Evolutionary conservation across 139 green algal genomes (phyloP).

Genomic region (Volvox reticuliferus): DNA sequence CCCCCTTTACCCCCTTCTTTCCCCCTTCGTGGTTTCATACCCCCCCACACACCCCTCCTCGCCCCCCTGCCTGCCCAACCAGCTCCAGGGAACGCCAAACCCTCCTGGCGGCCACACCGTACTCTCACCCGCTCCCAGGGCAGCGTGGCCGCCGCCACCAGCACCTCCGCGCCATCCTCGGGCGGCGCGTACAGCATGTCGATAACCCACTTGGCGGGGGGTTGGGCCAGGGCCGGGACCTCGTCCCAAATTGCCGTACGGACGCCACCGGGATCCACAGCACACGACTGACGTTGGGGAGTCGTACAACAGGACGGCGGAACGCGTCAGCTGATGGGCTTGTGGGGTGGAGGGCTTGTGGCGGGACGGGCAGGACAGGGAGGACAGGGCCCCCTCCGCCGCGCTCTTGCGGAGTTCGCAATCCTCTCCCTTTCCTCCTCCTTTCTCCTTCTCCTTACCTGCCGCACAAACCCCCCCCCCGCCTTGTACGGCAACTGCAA

Average conservation of each 20-base stretch:
- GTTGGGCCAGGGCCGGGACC: constrained; percentile 43
- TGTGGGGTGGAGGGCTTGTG: neutral
- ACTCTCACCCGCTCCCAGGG: constrained; percentile 53
- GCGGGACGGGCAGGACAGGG: neutral
- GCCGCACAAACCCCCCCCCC: too few species aligned
- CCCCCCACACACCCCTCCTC: too few species aligned
- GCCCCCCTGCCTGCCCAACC: too few species aligned
- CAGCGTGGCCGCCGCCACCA: constrained; percentile 74
- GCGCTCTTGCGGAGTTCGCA: too few species aligned
- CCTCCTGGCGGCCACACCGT: too few species aligned
- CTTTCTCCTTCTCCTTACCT: too few species aligned
- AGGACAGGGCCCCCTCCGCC: neutral
- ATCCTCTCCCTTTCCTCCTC: too few species aligned
- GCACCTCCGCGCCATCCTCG: constrained; percentile 63
- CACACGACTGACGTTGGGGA: constrained; percentile 22
- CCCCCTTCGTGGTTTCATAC: too few species aligned
- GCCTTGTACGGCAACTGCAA: too few species aligned
- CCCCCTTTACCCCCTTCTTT: too few species aligned
- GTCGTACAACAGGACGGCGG: neutral
- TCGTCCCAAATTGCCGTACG: constrained; percentile 67
- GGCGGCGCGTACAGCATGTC: constrained; percentile 68
- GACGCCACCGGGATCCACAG: constrained; percentile 70
- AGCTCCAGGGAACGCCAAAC: too few species aligned
- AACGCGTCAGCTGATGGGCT: neutral
- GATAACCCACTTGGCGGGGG: constrained; percentile 51